Conservation (phyloP, 1,284 basidiomycete species). For the Cryptococcus floricola region DNA sequence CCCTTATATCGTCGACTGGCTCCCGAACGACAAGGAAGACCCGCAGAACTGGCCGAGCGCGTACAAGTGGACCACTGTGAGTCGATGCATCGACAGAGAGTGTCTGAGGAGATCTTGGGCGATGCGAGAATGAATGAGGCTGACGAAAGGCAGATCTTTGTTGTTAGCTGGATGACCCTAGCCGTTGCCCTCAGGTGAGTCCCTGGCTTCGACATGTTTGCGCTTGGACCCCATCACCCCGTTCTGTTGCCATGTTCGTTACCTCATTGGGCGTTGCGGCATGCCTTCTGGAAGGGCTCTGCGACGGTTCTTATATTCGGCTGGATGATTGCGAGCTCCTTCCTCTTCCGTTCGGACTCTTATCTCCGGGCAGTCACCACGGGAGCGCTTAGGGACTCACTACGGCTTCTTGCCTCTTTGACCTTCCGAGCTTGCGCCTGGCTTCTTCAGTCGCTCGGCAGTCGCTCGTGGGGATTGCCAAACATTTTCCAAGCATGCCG, state of each 20-base stretch:
- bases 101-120: not conserved
- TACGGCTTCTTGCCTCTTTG: no score
- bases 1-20: conserved; percentile 49
- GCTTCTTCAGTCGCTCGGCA: no score
- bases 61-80: conserved; percentile 37
- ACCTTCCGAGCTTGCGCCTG: no score
- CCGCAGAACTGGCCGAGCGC: conserved; percentile 32
- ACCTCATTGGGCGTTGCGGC: no score
- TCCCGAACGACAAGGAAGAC: conserved; percentile 35
- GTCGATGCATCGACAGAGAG: not conserved
- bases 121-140: not conserved
- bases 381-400: not conserved
- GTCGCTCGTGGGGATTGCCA: no score
- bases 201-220: no score
- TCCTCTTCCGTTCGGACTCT: not conserved
- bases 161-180: conserved; percentile 28
- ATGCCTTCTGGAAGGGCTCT: no score
- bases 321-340: not conserved
- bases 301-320: no score
- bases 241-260: no score
- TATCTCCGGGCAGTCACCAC: not conserved
- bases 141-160: conserved; percentile 3
- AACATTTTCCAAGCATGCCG: no score
- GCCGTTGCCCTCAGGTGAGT: conserved; percentile 34
- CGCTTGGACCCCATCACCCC: no score